Conservation (phyloP, 169 alveolate species). For the Eimeria maxima region DNA sequence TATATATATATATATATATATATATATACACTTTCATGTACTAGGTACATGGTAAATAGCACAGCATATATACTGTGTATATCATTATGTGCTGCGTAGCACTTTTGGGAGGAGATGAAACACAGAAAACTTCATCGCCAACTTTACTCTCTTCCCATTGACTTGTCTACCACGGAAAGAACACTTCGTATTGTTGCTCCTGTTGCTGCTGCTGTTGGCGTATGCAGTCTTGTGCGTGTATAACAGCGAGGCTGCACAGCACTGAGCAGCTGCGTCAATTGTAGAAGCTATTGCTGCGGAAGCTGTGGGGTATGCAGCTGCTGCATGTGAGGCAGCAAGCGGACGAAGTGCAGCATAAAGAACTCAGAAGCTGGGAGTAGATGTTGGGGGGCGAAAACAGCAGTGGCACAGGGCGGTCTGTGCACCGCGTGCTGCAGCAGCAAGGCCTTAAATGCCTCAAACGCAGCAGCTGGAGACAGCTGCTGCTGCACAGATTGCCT, state of each 20-base stretch:
- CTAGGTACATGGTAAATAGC: too few species aligned
- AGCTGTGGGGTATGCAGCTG: slow-evolving; percentile 35
- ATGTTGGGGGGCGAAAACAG: neutral
- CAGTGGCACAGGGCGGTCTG: slow-evolving; percentile 65
- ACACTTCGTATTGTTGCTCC: too few species aligned
- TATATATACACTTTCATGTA: too few species aligned
- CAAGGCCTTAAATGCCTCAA: neutral
- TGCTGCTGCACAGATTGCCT: slow-evolving; percentile 21
- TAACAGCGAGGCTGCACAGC: too few species aligned
- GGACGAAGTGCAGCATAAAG: slow-evolving; percentile 17
- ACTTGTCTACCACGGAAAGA: neutral
- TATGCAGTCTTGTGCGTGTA: too few species aligned
- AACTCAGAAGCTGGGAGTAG: slow-evolving; percentile 41
- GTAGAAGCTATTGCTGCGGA: neutral
- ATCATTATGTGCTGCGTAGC: neutral
- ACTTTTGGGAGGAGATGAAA: neutral
- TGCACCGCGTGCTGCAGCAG: slow-evolving; percentile 59
- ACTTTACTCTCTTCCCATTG: neutral
- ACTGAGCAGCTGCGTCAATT: neutral
- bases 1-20: too few species aligned
- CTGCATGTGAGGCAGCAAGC: slow-evolving; percentile 58
- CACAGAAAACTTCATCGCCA: neutral
- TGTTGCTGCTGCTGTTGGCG: too few species aligned
- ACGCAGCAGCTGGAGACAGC: slow-evolving; percentile 9
- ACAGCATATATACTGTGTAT: too few species aligned